A percentile compares a stretch with the other conserved stretches of the same genome.
Evolutionary conservation across 2,329 filamentous ascomycete species (phyloP).

Genomic region (Ilyonectria sp.): DNA sequence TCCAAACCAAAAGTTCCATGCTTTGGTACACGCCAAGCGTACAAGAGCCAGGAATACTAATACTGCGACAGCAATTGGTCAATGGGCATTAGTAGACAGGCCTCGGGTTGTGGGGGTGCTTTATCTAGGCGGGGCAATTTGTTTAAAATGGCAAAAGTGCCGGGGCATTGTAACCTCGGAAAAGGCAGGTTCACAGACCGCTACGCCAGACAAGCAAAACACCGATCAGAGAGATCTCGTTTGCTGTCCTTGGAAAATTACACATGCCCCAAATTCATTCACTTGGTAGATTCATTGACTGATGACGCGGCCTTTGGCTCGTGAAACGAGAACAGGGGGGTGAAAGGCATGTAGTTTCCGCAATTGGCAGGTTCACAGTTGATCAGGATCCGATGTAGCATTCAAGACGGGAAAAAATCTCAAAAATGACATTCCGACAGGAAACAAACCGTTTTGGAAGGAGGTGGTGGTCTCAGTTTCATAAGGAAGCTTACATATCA

Average conservation of each 20-base stretch:
- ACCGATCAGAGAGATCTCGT: conserved; percentile 2
- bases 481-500: too few species aligned
- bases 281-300: neutral
- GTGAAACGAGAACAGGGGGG: conserved; percentile 10
- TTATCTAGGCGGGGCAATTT: neutral
- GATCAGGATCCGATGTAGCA: too few species aligned
- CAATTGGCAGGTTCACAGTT: too few species aligned
- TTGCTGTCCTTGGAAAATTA: neutral
- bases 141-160: conserved; percentile 4
- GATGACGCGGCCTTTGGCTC: conserved; percentile 17
- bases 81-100: neutral
- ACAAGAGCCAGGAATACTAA: conserved; percentile 18
- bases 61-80: conserved; percentile 12
- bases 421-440: too few species aligned
- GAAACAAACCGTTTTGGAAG: too few species aligned
- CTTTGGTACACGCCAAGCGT: neutral
- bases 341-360: neutral
- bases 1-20: conserved; percentile 13
- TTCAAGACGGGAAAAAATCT: too few species aligned
- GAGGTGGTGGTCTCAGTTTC: too few species aligned
- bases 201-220: conserved; percentile 8
- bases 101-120: neutral
- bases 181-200: neutral
- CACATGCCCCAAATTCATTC: neutral
- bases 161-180: conserved; percentile 7